Percentiles rank a stretch among this genome's conserved stretches.
phyloP scores from a whole-genome alignment of 1,139 yeast species.

The Yamadazyma kanchanaburiensis region DNA sequence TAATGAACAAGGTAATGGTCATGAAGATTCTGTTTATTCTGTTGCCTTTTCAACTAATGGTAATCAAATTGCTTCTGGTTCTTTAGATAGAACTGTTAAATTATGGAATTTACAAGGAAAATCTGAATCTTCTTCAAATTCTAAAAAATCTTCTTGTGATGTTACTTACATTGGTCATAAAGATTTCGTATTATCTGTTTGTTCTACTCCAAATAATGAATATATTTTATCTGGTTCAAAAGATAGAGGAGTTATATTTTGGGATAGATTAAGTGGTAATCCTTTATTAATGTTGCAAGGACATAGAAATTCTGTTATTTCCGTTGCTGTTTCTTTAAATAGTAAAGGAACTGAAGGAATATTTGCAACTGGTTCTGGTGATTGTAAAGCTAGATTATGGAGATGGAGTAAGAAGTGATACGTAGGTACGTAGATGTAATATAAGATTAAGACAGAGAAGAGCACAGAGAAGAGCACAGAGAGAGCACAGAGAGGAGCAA shows the following conservation, averaged over 20 bases:
- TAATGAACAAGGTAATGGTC: constrained; percentile 85
- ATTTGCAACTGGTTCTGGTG: constrained; percentile 98
- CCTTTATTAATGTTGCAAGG: constrained; percentile 96
- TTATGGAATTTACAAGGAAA: constrained; percentile 81
- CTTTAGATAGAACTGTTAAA: constrained; percentile 93
- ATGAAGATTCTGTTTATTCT: constrained; percentile 92
- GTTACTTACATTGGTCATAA: constrained; percentile 95
- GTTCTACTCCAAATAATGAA: constrained; percentile 91
- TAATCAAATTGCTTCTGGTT: constrained; percentile 89
- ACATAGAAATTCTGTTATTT: constrained; percentile 92
- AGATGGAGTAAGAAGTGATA: constrained; percentile 46
- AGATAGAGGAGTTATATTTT: constrained; percentile 94
- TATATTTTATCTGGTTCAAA: constrained; percentile 93
- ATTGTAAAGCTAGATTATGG: constrained; percentile 97
- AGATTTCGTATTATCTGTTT: constrained; percentile 91
- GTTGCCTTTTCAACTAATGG: constrained; percentile 94
- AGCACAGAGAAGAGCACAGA: no score
- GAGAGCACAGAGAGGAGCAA: no score
- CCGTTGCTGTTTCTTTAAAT: constrained; percentile 84
- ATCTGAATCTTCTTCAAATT: constrained; percentile 42
- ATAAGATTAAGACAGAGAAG: no score
- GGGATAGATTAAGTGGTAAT: constrained; percentile 93
- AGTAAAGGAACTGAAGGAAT: constrained; percentile 69
- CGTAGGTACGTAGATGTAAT: no score
- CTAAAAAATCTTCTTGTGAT: constrained; percentile 65